Conservation (phyloP, 2,329 filamentous ascomycete species). For the Hymenoscyphus repandus region DNA sequence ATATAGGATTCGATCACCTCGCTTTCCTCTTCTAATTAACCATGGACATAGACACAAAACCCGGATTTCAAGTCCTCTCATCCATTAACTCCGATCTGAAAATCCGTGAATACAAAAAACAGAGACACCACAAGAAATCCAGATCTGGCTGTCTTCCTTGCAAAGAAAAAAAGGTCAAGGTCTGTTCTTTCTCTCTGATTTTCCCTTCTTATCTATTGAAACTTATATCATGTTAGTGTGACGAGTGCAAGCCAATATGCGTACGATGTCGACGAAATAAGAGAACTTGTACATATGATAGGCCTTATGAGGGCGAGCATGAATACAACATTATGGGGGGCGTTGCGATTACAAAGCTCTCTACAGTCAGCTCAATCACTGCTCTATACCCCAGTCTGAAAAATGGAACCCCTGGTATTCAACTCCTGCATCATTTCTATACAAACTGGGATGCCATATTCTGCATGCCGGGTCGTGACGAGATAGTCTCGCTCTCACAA, state of each 20-base stretch:
- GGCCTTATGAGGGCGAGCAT: slow-evolving; percentile 13
- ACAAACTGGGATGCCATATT: slow-evolving; percentile 15
- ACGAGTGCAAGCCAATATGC: slow-evolving; percentile 12
- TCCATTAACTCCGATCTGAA: slow-evolving; percentile 13
- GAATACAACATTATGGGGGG: slow-evolving; percentile 13
- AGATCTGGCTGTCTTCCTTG: slow-evolving; percentile 14
- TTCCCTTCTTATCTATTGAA: slow-evolving; percentile 14
- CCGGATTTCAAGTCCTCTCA: slow-evolving; percentile 14
- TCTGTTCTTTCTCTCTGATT: slow-evolving; percentile 14
- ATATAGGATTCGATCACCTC: slow-evolving; percentile 13
- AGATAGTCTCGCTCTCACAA: slow-evolving; percentile 14
- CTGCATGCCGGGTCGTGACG: slow-evolving; percentile 13
- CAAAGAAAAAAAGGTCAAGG: slow-evolving; percentile 15
- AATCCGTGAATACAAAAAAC: slow-evolving; percentile 15
- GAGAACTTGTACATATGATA: slow-evolving; percentile 14
- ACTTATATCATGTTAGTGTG: slow-evolving; percentile 15
- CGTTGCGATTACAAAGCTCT: slow-evolving; percentile 13
- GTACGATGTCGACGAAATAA: slow-evolving; percentile 14
- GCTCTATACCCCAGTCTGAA: slow-evolving; percentile 11
- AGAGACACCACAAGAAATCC: slow-evolving; percentile 14
- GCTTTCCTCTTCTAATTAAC: slow-evolving; percentile 11
- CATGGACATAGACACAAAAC: slow-evolving; percentile 11
- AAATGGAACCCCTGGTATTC: slow-evolving; percentile 14
- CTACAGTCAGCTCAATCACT: slow-evolving; percentile 14
- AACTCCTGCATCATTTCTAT: slow-evolving; percentile 14